Evolutionary conservation across 129 eudicot genomes (phyloP), one percentile per base, ranked within the genome.

Genomic region (Rutidosis leptorrhynchoides): DNA sequence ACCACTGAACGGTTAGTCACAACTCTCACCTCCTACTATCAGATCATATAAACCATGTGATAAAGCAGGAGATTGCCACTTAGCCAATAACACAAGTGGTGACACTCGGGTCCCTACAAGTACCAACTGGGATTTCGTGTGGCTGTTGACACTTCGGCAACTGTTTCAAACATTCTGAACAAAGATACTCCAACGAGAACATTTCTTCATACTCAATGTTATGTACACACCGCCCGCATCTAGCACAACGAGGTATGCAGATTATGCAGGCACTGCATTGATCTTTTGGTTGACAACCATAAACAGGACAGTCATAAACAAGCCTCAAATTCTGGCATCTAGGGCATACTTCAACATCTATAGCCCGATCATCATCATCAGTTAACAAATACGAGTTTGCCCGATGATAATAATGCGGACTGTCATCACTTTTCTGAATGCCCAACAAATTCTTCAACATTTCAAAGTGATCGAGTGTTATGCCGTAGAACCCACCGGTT

Each of bases 301-400:
- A 82, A 24, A 75, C 72, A 2, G 99, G 85, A 60, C 99, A 94
- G 58, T 94, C 99, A 57, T 89, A 94, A 8, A 94, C 90, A 59
- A 93, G 80, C 69, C 86, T 84, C 62, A 77, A 25, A 23, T 89
- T 84, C 53, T 89, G 80, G 61, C 96, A 94, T 73, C 74, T 74
- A 21, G 95, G 93, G 67, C 99, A 94, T 53, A 78, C 62, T 62
- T 89, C 96, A 64, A 89, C 77, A 62, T 94, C 99, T 26, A 94
- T 80, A 1, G 95, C 77, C 0, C 99, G 99, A 20, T 86, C 88
- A 62, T 94, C 88, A 62, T 93, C 96, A 43, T 88, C 98, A 65
- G 68, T 72, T 30, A 77, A 59, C 53, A 75, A 55, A 77, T 79
- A 78, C 0, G 66, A 23, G 8, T 79, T 84, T 9, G 88, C 90